Base-by-base conservation (phyloP, 768 basidiomycete species). In the Panaeolus cyanescens region DNA sequence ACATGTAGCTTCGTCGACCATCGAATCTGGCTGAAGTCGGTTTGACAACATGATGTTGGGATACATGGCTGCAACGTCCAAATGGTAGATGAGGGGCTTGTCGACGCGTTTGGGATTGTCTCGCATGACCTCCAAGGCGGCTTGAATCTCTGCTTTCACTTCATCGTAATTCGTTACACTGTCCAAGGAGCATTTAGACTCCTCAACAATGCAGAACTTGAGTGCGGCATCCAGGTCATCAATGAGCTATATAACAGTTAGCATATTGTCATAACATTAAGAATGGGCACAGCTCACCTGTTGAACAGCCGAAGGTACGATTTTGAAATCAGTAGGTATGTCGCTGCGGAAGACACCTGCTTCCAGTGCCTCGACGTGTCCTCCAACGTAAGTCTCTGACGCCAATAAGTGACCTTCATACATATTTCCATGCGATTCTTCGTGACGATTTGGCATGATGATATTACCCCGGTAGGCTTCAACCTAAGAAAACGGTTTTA, bases 41-140 rank as follows among this genome's bases (percentile, higher is more conserved):
- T 99, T 99, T 17, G 96, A 98, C 80, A 99, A 89, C 97, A 99
- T 99, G 85, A 99, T 99, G 75, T 99, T 99, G 59, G 97, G 97
- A 73, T 99, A 99, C 97, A 99, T 99, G 64, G 97, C 97, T 2
- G 97, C 97, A 64, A 99, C 97, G 69, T 99, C 97, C 69, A 99
- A 77, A 74, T 99, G 97, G 76, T 99, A 99, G 70, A 99, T 99
- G 64, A 99, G 86, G 0, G 97, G 97, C 12, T 88, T 92, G 78
- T 99, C 96, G 40, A 81, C 80, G 13, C 96, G 92, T 58, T 88
- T 84, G 0, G 97, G 96, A 61, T 91, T 87, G 76, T 99, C 95
- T 28, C 94, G 93, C 82, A 99, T 90, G 64, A 87, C 72, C 71
- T 96, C 95, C 30, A 99, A 87, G 50, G 90, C 87, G 0, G 79